Evolutionary conservation across 2,329 filamentous ascomycete species (phyloP).

Genomic region (Botryosphaeria dothidea): DNA sequence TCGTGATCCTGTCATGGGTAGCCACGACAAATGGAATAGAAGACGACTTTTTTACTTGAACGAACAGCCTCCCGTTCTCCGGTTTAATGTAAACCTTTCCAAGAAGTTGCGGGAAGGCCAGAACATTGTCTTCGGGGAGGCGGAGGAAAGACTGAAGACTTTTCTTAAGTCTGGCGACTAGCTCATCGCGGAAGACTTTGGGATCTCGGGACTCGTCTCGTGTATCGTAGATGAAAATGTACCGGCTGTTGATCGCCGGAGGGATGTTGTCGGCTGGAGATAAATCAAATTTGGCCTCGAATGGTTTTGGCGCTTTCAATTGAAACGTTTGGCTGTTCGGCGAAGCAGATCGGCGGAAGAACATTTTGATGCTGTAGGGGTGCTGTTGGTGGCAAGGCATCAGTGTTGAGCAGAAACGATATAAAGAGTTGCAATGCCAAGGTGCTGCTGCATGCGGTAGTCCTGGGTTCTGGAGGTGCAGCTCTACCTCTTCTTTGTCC

Average conservation of each 20-base stretch:
- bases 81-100: not conserved
- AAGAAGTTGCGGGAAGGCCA: not conserved
- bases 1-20: not conserved
- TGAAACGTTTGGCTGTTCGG: not conserved
- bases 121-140: not conserved
- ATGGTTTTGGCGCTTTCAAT: not conserved
- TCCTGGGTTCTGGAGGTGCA: no score
- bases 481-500: no score
- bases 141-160: not conserved
- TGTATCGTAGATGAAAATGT: constrained; percentile 1
- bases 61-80: not conserved
- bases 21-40: not conserved
- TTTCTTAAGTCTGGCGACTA: not conserved
- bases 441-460: not conserved
- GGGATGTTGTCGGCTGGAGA: not conserved
- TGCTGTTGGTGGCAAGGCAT: not conserved
- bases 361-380: not conserved
- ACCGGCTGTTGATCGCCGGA: not conserved
- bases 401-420: not conserved
- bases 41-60: not conserved
- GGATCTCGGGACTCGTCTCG: not conserved
- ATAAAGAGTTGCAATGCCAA: not conserved
- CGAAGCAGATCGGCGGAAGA: not conserved
- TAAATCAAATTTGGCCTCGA: not conserved
- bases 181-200: not conserved